Base-by-base conservation (phyloP, 495 filamentous ascomycete species). In the Pseudevernia furfuracea region DNA sequence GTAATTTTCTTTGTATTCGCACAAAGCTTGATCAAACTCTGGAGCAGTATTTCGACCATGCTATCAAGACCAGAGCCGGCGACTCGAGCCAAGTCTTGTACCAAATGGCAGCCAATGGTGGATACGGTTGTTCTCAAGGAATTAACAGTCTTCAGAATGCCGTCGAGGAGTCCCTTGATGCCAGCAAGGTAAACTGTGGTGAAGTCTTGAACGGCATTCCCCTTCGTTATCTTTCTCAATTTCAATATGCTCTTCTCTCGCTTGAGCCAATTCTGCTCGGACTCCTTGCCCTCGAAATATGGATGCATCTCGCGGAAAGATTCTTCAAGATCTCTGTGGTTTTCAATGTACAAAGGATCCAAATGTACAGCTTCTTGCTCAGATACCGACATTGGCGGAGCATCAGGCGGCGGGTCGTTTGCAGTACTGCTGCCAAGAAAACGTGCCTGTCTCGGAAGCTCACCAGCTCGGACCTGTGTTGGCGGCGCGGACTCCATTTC, bases 51-150 rank as follows among this genome's bases (percentile, higher is more conserved):
- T 70, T 98, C 94, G 28, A 94, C 87, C 86, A 95, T 91, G 2
- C 87, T 79, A 69, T 98, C 94, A 53, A 97, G 82, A 63, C 80
- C 87, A 1, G 91, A 80, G 3, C 91, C 90, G 52, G 87, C 86
- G 23, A 80, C 83, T 63, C 79, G 84, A 15, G 91, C 92, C 30
- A 97, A 75, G 49, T 97, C 94, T 70, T 96, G 92, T 48, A 97
- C 80, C 49, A 96, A 76, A 61, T 84, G 86, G 70, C 91, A 94
- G 12, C 89, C 92, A 69, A 89, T 88, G 36, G 89, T 92, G 4
- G 88, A 92, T 57, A 96, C 78, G 52, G 91, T 97, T 2, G 95
- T 97, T 66, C 95, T 81, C 43, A 97, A 79, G 2, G 94, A 96
- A 71, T 84, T 88, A 52, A 89, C 84, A 10, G 87, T 88, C 71